phyloP scores from a whole-genome alignment of 176 grass and related monocot species.

The Aegilops speltoides region DNA sequence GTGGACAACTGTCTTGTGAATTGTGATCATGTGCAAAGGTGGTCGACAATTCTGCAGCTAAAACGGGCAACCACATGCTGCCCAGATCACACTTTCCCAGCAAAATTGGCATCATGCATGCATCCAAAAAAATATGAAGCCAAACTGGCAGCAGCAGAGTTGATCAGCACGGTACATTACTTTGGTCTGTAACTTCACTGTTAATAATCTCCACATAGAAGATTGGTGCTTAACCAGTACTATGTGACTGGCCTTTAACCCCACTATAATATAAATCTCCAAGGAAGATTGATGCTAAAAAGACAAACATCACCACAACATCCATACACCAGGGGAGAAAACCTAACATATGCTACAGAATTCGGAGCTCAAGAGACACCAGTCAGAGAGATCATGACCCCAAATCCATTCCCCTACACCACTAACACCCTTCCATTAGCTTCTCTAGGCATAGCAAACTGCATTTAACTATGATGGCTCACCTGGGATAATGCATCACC shows the following conservation, averaged over 20 bases:
- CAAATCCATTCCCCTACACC: conserved; percentile 10
- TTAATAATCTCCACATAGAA: conserved; percentile 3
- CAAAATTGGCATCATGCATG: background rate
- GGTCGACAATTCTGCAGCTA: background rate
- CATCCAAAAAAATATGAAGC: background rate
- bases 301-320: background rate
- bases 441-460: background rate
- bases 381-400: conserved; percentile 39
- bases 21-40: background rate
- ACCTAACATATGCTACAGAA: conserved; percentile 37
- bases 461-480: background rate
- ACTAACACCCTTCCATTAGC: background rate
- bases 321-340: background rate
- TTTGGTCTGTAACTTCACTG: too few species aligned
- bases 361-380: background rate
- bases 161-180: too few species aligned
- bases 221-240: background rate
- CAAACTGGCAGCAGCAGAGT: background rate
- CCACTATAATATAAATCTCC: background rate
- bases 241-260: background rate
- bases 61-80: background rate
- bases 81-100: background rate
- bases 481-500: background rate
- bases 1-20: background rate
- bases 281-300: background rate